Conservation (phyloP, 1,284 basidiomycete genomes). For the Ustilago crameri region DNA sequence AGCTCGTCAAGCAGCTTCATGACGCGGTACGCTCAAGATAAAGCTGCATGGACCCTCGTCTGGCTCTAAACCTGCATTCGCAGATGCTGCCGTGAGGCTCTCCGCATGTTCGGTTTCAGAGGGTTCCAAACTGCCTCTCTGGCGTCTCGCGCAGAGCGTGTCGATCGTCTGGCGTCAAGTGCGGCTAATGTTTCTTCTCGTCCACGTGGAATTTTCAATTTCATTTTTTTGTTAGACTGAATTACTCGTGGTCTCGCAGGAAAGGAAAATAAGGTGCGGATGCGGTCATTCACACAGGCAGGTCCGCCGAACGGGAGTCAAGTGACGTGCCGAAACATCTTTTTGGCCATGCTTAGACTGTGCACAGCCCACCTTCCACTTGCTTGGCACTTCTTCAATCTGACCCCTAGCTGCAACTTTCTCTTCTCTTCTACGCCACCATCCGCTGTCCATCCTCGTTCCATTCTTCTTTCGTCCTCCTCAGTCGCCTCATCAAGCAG, state of each 20-base stretch:
- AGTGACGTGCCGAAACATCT: constrained; percentile 2
- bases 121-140: neutral
- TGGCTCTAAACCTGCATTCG: too few relatives aligned
- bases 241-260: too few relatives aligned
- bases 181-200: constrained; percentile 10
- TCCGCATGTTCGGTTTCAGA: too few relatives aligned
- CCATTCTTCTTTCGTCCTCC: neutral
- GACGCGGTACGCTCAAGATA: too few relatives aligned
- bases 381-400: too few relatives aligned
- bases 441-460: neutral
- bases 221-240: neutral
- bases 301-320: neutral
- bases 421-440: neutral
- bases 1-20: neutral
- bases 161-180: constrained; percentile 9
- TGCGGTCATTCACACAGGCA: too few relatives aligned
- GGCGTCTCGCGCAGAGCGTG: constrained; percentile 1
- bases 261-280: too few relatives aligned
- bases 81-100: too few relatives aligned
- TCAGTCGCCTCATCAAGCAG: neutral
- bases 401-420: neutral
- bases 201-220: neutral
- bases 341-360: neutral
- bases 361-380: constrained; percentile 13
- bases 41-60: too few relatives aligned